Percentiles rank a stretch among this genome's conserved stretches.
Evolutionary conservation across 768 basidiomycete species (phyloP).

Genomic region (Pleurotus cornucopiae): DNA sequence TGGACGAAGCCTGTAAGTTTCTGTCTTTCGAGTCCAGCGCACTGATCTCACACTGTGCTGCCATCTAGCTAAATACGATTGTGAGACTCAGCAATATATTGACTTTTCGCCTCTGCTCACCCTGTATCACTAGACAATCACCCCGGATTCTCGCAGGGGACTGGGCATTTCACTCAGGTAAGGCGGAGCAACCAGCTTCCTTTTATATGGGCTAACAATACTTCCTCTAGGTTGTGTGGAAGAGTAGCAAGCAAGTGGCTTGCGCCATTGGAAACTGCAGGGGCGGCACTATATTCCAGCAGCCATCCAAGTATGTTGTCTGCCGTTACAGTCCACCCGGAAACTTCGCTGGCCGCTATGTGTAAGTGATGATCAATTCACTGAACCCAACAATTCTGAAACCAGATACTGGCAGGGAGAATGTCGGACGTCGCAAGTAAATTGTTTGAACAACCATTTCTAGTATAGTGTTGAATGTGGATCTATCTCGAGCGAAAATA

Average conservation of each 20-base stretch:
- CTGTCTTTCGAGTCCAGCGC: not conserved
- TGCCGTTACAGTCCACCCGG: constrained; percentile 26
- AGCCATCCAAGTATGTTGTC: constrained; percentile 20
- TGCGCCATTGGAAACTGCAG: constrained; percentile 39
- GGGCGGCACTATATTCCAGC: constrained; percentile 20
- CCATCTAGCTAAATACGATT: constrained; percentile 20
- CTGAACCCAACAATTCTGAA: too few species aligned
- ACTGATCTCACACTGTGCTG: not conserved
- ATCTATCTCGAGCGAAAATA: too few species aligned
- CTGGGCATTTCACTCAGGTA: constrained; percentile 30
- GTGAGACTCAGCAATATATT: constrained; percentile 5
- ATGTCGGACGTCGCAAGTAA: constrained; percentile 10
- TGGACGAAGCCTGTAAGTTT: constrained; percentile 23
- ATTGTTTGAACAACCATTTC: not conserved
- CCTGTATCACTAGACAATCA: constrained; percentile 16
- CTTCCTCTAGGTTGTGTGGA: constrained; percentile 45
- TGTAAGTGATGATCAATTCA: constrained; percentile 11
- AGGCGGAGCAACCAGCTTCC: not conserved
- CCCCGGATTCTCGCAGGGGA: constrained; percentile 19
- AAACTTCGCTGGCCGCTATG: constrained; percentile 19
- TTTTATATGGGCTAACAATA: not conserved
- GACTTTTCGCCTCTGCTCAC: not conserved
- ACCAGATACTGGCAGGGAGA: not conserved
- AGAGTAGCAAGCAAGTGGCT: constrained; percentile 42
- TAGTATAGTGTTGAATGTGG: too few species aligned